A percentile compares a stretch with the other conserved stretches of the same genome.
phyloP scores from a whole-genome alignment of 768 basidiomycete species.

The Leccinum disarticulatum region DNA sequence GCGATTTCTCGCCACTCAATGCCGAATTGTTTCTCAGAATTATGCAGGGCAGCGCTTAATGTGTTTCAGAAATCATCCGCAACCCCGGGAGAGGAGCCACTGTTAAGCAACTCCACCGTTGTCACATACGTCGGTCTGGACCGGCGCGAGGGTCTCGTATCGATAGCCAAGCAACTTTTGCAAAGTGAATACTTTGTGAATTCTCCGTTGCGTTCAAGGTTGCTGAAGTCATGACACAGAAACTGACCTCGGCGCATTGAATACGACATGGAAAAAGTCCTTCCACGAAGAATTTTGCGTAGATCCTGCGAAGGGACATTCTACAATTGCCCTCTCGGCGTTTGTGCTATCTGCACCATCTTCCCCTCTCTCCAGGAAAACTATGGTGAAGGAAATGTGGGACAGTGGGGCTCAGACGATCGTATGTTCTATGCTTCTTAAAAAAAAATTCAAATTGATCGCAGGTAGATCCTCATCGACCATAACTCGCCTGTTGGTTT shows the following conservation, averaged over 20 bases:
- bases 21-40: constrained; percentile 12
- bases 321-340: constrained; percentile 75
- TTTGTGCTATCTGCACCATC: constrained; percentile 81
- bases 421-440: constrained; percentile 36
- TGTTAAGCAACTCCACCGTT: constrained; percentile 51
- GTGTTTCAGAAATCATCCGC: constrained; percentile 52
- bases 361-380: constrained; percentile 57
- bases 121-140: constrained; percentile 74
- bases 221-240: constrained; percentile 37
- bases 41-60: constrained; percentile 61
- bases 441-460: constrained; percentile 10
- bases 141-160: constrained; percentile 66
- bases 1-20: constrained; percentile 18
- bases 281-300: constrained; percentile 50
- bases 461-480: constrained; percentile 76
- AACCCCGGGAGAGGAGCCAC: constrained; percentile 30
- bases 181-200: constrained; percentile 41
- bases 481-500: constrained; percentile 78
- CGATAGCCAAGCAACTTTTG: constrained; percentile 65
- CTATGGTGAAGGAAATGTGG: constrained; percentile 84
- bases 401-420: constrained; percentile 84
- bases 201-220: constrained; percentile 4
- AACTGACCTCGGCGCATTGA: constrained; percentile 45
- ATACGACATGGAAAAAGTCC: constrained; percentile 54
- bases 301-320: constrained; percentile 41